These are phyloP conservation scores for Sclerotinia minor DNA, from an alignment of 2,329 filamentous ascomycete species.

Conservation along the genomic window DNA sequence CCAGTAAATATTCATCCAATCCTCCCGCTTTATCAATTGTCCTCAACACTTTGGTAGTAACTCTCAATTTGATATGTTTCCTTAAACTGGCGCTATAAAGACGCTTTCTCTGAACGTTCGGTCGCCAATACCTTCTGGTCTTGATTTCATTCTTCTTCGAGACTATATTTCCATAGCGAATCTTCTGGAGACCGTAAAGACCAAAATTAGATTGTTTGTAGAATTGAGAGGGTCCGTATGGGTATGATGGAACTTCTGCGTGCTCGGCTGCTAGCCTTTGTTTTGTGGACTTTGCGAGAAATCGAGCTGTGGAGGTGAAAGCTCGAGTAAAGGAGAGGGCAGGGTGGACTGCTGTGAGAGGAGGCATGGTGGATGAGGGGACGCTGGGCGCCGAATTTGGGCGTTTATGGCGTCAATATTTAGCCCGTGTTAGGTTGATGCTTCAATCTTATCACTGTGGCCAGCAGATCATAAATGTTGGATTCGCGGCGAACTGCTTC, in stretches of 20 bases:
- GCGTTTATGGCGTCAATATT: neutral
- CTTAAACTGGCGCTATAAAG: constrained; percentile 65
- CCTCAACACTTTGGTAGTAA: constrained; percentile 68
- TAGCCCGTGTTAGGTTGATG: neutral
- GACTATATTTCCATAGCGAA: constrained; percentile 79
- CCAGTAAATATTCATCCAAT: constrained; percentile 87
- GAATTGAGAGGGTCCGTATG: constrained; percentile 65
- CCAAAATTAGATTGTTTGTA: constrained; percentile 82
- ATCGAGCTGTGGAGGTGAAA: constrained; percentile 40
- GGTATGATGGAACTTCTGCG: constrained; percentile 59
- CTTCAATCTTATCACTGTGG: neutral
- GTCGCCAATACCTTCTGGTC: constrained; percentile 70
- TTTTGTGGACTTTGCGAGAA: constrained; percentile 42
- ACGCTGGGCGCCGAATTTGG: neutral
- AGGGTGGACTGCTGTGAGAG: constrained; percentile 32
- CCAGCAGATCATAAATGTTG: neutral
- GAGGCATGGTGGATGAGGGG: constrained; percentile 31
- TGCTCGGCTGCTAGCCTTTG: constrained; percentile 42
- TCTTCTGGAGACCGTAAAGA: constrained; percentile 68
- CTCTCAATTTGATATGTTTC: constrained; percentile 63
- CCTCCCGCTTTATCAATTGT: constrained; percentile 84
- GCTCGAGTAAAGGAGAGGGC: constrained; percentile 39
- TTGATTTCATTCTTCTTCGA: constrained; percentile 67
- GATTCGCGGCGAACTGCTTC: constrained; percentile 1
- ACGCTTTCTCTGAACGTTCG: constrained; percentile 64